Conservation (phyloP, 352 stramenopile genomes). For the Phytopythium cucurbitacearum region DNA sequence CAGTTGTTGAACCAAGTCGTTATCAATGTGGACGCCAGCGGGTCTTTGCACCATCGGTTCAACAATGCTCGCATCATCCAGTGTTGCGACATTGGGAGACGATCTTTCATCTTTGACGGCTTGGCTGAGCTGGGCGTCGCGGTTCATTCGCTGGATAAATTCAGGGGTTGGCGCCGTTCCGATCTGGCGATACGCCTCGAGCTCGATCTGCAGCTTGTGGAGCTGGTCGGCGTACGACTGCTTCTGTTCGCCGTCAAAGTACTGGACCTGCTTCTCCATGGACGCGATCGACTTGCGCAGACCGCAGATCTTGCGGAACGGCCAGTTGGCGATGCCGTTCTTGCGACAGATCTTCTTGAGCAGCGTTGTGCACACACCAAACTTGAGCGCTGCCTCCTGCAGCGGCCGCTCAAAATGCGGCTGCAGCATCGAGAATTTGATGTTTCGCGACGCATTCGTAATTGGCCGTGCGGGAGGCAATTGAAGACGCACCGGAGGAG, state of each 20-base stretch:
- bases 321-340: slow-evolving; percentile 60
- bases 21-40: too few relatives aligned
- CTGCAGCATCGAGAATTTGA: slow-evolving; percentile 53
- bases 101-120: neutral
- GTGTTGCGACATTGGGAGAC: neutral
- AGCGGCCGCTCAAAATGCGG: slow-evolving; percentile 54
- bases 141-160: slow-evolving; percentile 14
- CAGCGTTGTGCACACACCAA: slow-evolving; percentile 59
- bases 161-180: slow-evolving; percentile 31
- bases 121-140: slow-evolving; percentile 3
- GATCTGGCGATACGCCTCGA: slow-evolving; percentile 41
- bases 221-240: slow-evolving; percentile 44
- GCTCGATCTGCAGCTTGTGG: slow-evolving; percentile 29
- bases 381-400: slow-evolving; percentile 42
- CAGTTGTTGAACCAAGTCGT: too few relatives aligned
- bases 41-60: too few relatives aligned
- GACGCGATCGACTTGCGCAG: slow-evolving; percentile 56
- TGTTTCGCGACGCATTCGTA: slow-evolving; percentile 40
- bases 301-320: slow-evolving; percentile 50
- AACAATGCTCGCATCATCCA: too few relatives aligned
- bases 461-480: slow-evolving; percentile 15
- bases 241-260: slow-evolving; percentile 57
- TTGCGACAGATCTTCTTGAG: slow-evolving; percentile 69
- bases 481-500: neutral
- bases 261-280: slow-evolving; percentile 56